These are phyloP conservation scores for Francoa sonchifolia DNA, from an alignment of 441 rosid genomes.

Conservation along the genomic window DNA sequence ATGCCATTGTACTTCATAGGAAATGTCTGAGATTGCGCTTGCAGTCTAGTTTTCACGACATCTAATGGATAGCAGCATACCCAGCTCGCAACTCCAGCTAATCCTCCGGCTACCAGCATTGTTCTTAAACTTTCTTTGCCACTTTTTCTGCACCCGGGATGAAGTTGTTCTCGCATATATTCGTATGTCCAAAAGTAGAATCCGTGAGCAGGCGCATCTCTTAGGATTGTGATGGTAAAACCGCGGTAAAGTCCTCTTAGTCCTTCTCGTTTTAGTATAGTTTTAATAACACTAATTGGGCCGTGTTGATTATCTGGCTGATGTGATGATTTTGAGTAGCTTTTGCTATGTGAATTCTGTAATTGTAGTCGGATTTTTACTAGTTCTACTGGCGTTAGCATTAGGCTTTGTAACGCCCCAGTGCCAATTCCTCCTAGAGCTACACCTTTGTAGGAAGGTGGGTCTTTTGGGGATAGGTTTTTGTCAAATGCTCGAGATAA, in stretches of 20 bases:
- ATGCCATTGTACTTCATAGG: conserved; percentile 44
- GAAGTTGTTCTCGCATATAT: conserved; percentile 60
- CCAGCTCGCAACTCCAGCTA: conserved; percentile 97
- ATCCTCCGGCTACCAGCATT: conserved; percentile 78
- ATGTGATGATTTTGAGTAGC: conserved; percentile 10
- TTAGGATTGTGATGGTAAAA: conserved; percentile 48
- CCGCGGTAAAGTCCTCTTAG: conserved; percentile 64
- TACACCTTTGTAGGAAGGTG: conserved; percentile 79
- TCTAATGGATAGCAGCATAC: conserved; percentile 75
- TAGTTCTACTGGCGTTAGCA: conserved; percentile 77
- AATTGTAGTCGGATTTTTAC: conserved; percentile 83
- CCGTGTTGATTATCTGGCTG: conserved; percentile 20
- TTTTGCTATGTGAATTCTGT: conserved; percentile 37
- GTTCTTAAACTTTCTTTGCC: conserved; percentile 58
- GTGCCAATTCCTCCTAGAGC: conserved; percentile 78
- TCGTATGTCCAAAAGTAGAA: conserved; percentile 92
- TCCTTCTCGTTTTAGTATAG: conserved; percentile 54
- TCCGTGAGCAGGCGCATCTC: conserved; percentile 88
- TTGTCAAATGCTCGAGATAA: conserved; percentile 63
- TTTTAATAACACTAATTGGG: conserved; percentile 50
- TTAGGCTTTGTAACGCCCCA: conserved; percentile 71
- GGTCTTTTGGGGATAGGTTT: conserved; percentile 32
- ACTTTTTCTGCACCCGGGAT: conserved; percentile 84
- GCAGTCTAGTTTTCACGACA: conserved; percentile 77
- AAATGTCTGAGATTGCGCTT: conserved; percentile 38